Evolutionary conservation across 257 asterid genomes (phyloP).

Genomic region (Nicotiana otophora): DNA sequence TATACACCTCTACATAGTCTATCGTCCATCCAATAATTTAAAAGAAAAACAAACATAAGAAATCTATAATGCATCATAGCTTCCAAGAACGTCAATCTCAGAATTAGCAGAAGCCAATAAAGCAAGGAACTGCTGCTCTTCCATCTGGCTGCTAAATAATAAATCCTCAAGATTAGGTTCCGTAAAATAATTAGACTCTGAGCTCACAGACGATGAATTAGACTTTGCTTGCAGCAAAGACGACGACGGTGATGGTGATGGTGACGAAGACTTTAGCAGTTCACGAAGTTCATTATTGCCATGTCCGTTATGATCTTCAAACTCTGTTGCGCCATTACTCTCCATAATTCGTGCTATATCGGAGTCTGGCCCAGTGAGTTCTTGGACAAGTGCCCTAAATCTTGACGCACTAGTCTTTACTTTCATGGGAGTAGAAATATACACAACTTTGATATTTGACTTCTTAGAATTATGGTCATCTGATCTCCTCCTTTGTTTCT

Average conservation of each 20-base stretch:
- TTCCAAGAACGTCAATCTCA: conserved; percentile 48
- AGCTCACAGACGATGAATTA: background rate
- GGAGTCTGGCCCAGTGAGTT: conserved; percentile 68
- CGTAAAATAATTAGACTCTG: background rate
- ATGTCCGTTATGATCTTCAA: conserved; percentile 14
- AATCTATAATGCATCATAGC: conserved; percentile 39
- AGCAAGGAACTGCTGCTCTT: conserved; percentile 27
- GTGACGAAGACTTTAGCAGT: background rate
- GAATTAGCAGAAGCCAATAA: conserved; percentile 19
- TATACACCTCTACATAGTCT: background rate
- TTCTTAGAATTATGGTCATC: background rate
- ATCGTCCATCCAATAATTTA: background rate
- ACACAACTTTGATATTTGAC: conserved; percentile 54
- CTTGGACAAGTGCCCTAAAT: conserved; percentile 62
- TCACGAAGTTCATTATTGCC: background rate
- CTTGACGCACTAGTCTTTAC: conserved; percentile 61
- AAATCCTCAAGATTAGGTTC: conserved; percentile 5
- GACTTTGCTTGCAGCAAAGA: background rate
- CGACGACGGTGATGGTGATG: background rate
- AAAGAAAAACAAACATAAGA: background rate
- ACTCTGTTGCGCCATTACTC: background rate
- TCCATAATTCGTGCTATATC: conserved; percentile 41
- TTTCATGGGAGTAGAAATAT: conserved; percentile 83
- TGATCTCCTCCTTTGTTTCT: conserved; percentile 22
- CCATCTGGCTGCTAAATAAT: conserved; percentile 4